These are phyloP conservation scores for Venturia aucupariae DNA, from an alignment of 2,329 filamentous ascomycete species.

Conservation along the genomic window DNA sequence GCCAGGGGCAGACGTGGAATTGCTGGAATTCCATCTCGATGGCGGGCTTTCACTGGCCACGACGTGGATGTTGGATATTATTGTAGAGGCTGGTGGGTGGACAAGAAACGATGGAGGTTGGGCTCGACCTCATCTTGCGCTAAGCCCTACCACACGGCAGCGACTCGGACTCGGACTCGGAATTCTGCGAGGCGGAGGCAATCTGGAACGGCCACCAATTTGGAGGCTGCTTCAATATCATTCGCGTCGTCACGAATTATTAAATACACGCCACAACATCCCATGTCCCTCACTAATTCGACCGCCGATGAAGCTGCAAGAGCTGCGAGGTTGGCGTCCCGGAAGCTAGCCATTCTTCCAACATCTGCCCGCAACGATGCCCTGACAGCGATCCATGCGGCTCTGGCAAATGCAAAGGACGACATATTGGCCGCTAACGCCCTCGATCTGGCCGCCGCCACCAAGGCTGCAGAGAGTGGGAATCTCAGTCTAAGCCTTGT, in stretches of 20 bases:
- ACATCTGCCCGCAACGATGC: constrained; percentile 72
- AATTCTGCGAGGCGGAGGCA: neutral
- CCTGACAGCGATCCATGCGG: constrained; percentile 70
- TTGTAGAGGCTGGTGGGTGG: no score
- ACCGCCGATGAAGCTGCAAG: constrained; percentile 68
- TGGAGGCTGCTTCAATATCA: no score
- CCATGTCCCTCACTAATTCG: constrained; percentile 84
- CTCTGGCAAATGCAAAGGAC: constrained; percentile 59
- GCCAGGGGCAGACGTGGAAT: neutral
- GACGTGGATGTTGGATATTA: no score
- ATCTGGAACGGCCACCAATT: neutral
- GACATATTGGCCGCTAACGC: constrained; percentile 81
- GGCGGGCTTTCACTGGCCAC: neutral
- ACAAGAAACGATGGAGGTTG: neutral
- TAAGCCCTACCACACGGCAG: neutral
- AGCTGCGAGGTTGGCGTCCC: constrained; percentile 72
- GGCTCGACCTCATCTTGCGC: neutral
- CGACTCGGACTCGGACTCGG: no score
- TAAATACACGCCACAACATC: no score
- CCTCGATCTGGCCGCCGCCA: constrained; percentile 67
- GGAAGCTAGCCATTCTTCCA: constrained; percentile 71
- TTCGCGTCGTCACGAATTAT: neutral
- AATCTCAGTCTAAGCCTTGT: constrained; percentile 72
- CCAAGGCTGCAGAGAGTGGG: constrained; percentile 63
- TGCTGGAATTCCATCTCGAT: neutral